Base-by-base conservation (phyloP, 169 alveolate genomes). In the Babesia bovis region DNA sequence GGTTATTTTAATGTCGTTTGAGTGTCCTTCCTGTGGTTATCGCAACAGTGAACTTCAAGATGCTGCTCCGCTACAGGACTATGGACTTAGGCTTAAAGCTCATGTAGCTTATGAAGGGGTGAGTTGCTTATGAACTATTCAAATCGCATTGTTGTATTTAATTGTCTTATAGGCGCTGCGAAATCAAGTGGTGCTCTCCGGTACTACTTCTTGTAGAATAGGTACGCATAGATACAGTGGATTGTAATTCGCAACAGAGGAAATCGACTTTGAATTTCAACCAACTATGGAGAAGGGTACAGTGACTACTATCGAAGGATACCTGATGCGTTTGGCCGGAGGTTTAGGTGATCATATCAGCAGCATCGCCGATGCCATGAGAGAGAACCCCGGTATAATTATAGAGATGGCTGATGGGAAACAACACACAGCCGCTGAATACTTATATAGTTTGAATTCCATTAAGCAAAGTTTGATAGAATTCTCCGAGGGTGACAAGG, bases 191-290 rank as follows among this genome's bases (percentile, higher is more conserved):
- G 97, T 97, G 28, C n/a, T 79, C 15, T 69, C 87, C 19, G 58
- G 70, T n/a, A 6, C 23, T 1, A 42, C 83, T 9, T 35, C 76
- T 10, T 28, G 33, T 35, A 36, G 58, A 59, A 33, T 79, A 42
- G 81, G 87, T 79, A 69, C 1, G 40, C 9, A 9, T 10, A 4
- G 21, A 12, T 35, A n/a, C 32, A 21, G 13, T n/a, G 3, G 92
- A 93, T 65, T 91, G 96, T 47, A 96, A 73, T 85, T 75, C 73
- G 95, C 75, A 33, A 82, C 95, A 68, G 97, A 96, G 4, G 97
- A 94, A 57, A 82, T 95, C 45, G 98, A 96, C 32, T 90, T 97
- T 44, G 99, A 96, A 79, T 91, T 97, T 65, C 98, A 98, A 38
- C 83, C 95, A 17, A 84, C 77, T 63, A 90, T 96, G 0, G 95